Evolutionary conservation across 257 asterid genomes (phyloP).

Genomic region (Solanum lycopersicoides): DNA sequence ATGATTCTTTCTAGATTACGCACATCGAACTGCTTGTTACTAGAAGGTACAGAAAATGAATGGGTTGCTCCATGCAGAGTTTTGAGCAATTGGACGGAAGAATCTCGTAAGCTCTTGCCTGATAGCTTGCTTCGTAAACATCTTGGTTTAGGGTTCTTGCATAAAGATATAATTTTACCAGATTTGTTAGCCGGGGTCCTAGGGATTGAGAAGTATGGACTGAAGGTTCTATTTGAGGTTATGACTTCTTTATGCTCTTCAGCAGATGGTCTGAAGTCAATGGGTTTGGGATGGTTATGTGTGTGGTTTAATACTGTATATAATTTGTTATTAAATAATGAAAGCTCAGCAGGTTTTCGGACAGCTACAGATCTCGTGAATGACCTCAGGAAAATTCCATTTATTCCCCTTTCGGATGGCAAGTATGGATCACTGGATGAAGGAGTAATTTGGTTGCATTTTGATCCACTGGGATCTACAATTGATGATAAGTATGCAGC

Average conservation of each 20-base stretch:
- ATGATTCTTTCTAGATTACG: constrained; percentile 72
- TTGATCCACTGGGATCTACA: constrained; percentile 31
- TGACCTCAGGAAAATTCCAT: constrained; percentile 48
- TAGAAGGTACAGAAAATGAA: constrained; percentile 42
- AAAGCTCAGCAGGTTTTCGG: constrained; percentile 22
- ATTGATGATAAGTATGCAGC: constrained; percentile 33
- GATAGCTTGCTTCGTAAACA: constrained; percentile 62
- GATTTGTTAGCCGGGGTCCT: constrained; percentile 76
- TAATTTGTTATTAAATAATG: constrained; percentile 27
- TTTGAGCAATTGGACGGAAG: constrained; percentile 79
- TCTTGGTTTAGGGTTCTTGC: constrained; percentile 79
- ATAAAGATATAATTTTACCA: constrained; percentile 63
- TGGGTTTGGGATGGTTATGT: constrained; percentile 78
- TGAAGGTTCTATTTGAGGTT: constrained; percentile 40
- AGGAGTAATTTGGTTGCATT: constrained; percentile 74
- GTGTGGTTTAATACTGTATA: constrained; percentile 60
- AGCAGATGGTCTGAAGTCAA: constrained; percentile 39
- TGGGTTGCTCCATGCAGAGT: constrained; percentile 94
- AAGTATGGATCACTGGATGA: constrained; percentile 54
- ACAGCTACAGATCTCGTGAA: constrained; percentile 37
- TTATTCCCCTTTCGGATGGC: constrained; percentile 87
- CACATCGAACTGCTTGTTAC: constrained; percentile 65
- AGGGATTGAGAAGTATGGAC: constrained; percentile 89
- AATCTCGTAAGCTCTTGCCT: constrained; percentile 55
- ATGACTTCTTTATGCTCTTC: constrained; percentile 52